These are phyloP conservation scores for Tulasnella sp. DNA, from an alignment of 768 basidiomycete species.

Conservation along the genomic window DNA sequence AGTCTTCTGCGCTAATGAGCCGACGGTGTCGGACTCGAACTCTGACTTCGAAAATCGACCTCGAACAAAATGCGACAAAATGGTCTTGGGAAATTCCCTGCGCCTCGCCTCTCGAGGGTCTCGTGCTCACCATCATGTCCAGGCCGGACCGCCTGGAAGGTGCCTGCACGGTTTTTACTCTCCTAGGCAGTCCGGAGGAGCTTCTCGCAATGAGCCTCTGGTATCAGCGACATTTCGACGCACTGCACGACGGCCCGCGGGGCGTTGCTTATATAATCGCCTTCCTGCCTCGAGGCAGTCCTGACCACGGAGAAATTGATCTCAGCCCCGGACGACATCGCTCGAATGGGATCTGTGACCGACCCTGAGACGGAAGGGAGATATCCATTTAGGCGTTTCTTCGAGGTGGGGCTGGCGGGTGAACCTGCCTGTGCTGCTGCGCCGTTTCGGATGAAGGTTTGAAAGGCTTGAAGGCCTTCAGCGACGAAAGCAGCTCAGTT, in stretches of 20 bases:
- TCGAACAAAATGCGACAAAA: constrained; percentile 17
- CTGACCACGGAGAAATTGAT: background rate
- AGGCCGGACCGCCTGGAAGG: background rate
- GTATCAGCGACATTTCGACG: constrained; percentile 14
- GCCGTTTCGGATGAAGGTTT: constrained; percentile 8
- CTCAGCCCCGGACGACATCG: constrained; percentile 15
- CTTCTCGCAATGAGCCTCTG: constrained; percentile 17
- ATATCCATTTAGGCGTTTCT: constrained; percentile 18
- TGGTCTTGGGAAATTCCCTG: constrained; percentile 16
- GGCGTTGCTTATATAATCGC: background rate
- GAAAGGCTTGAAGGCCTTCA: background rate
- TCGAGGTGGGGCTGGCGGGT: constrained; percentile 2
- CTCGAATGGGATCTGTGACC: constrained; percentile 9
- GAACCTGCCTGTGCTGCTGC: constrained; percentile 6
- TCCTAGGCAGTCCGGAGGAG: background rate
- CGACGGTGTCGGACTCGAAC: background rate
- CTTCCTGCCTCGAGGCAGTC: constrained; percentile 5
- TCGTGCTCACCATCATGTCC: background rate
- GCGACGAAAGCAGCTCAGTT: background rate
- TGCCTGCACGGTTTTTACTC: constrained; percentile 10
- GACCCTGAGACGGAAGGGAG: background rate
- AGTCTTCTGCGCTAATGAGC: constrained; percentile 5
- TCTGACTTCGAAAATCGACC: background rate
- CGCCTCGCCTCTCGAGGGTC: constrained; percentile 1
- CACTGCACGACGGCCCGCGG: background rate